Conservation (phyloP, 139 green algal genomes). For the Tetradesmus obliquus region DNA sequence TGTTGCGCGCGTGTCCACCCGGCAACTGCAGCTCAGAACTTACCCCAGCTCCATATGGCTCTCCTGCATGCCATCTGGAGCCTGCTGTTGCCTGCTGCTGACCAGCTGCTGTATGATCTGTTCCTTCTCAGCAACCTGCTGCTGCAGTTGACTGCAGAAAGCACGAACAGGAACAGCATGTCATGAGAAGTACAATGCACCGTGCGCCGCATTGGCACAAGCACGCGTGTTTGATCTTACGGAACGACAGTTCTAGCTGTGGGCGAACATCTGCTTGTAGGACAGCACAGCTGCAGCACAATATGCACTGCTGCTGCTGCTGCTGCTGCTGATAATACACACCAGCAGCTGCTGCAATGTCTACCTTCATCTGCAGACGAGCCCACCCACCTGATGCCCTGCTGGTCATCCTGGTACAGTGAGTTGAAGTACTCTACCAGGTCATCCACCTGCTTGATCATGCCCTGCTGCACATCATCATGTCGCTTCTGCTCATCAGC, state of each 20-base stretch:
- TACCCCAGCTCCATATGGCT: background rate
- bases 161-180: background rate
- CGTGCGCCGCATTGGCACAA: too few relatives aligned
- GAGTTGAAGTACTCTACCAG: conserved; percentile 56
- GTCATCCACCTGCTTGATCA: conserved; percentile 46
- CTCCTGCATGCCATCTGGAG: background rate
- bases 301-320: background rate
- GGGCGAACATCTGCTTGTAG: too few relatives aligned
- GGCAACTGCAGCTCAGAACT: background rate
- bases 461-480: conserved; percentile 28
- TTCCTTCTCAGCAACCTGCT: conserved; percentile 36
- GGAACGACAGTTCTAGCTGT: too few relatives aligned
- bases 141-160: conserved; percentile 46
- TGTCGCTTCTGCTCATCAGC: conserved; percentile 7
- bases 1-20: too few relatives aligned
- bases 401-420: conserved; percentile 55
- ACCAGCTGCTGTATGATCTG: conserved; percentile 7
- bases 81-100: background rate
- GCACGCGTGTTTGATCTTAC: too few relatives aligned
- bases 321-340: background rate
- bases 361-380: too few relatives aligned
- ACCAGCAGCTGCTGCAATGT: too few relatives aligned
- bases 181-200: too few relatives aligned
- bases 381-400: conserved; percentile 42
- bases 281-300: too few relatives aligned